These are phyloP conservation scores for Aspergillus novofumigatus DNA, from an alignment of 2,329 filamentous ascomycete species.

Conservation along the genomic window DNA sequence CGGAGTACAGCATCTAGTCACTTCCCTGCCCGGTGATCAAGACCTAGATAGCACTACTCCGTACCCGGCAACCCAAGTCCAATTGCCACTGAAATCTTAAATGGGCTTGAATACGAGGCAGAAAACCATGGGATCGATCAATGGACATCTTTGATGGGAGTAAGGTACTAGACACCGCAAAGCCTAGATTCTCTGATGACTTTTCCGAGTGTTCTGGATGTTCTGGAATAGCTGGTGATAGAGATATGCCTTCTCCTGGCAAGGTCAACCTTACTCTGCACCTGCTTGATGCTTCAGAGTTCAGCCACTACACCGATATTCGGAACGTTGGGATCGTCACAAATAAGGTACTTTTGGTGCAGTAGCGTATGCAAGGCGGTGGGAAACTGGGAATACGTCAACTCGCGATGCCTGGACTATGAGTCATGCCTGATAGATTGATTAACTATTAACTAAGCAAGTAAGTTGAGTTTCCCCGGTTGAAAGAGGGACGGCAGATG, in stretches of 20 bases:
- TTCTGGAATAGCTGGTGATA: neutral
- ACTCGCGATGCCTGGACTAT: neutral
- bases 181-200: neutral
- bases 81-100: neutral
- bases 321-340: neutral
- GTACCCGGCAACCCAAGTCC: neutral
- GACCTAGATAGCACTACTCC: neutral
- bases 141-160: too few relatives aligned
- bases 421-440: neutral
- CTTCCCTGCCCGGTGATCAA: neutral
- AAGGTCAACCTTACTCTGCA: too few relatives aligned
- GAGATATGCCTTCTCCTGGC: neutral
- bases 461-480: neutral
- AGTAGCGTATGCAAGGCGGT: neutral
- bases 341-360: neutral
- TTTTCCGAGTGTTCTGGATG: neutral
- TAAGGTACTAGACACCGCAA: neutral
- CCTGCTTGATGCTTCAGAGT: neutral
- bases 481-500: neutral
- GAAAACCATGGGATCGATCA: neutral
- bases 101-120: neutral
- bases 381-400: neutral
- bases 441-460: neutral
- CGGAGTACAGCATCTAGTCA: neutral
- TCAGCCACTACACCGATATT: neutral